Base-by-base conservation (phyloP, 2,329 filamentous ascomycete genomes). In the Talaromyces sp. region DNA sequence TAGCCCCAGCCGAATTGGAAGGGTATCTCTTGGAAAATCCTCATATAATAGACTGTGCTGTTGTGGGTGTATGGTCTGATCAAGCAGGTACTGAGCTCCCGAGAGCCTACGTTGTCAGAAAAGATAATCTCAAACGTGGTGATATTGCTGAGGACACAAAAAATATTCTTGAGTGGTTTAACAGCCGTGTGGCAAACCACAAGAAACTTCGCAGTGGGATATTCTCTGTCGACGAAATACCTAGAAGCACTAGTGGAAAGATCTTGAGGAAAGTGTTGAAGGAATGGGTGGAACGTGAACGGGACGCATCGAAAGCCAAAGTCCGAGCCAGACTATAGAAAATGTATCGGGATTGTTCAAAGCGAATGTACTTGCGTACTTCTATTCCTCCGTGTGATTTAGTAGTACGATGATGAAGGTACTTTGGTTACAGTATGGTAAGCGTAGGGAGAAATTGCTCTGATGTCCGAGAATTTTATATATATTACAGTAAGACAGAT, bases 1-100 rank as follows among this genome's bases (percentile, higher is more conserved):
- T 79, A 2, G 73, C 73, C 28, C 76, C 77, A 0, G 65, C 70
- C 0, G 77, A 79, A 66, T 66, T 79, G 1, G 77, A 79, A 60
- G 67, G 68, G 1, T 68, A 73, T 44, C 35, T 79, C 56, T 75
- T 77, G 63, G 71, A 72, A 6, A 76, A 79, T 59, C 76, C 75
- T 1, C 63, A 71, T 44, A 74, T 79, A 23, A 64, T 68, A 0
- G 77, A 79, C 39, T 71, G 67, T 1, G 77, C 73, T 1, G 73
- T 78, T 3, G 73, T 69, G 2, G 71, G 74, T 14, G 31, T 67
- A 5, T 61, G 57, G 63, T 61, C 61, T 21, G 56, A 63, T 31
- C 18, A 4, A 23, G 75, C 75, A 62, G 64, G 77, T 21, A 79
- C 77, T 0, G 76, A 79, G 62, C 63, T 79, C 14, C 76, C 76